Evolutionary conservation across 2,329 filamentous ascomycete genomes (phyloP), one percentile per base, ranked within the genome.

Genomic region (Fusarium compactum): DNA sequence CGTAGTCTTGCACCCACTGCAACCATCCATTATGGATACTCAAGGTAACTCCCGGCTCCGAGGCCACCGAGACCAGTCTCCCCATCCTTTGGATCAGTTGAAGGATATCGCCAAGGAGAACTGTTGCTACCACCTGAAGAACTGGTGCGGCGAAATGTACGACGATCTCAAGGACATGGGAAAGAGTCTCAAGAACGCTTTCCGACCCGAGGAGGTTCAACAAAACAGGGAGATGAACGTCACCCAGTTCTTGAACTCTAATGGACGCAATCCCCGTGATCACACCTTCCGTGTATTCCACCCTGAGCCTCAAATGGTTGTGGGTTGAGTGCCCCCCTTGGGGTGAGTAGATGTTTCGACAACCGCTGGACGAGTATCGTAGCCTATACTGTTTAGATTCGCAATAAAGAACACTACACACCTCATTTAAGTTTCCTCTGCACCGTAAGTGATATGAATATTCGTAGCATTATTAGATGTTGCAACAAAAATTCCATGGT

Each of bases 331-430:
- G 14, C 22, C 38, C 27, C 44, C 27, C 40, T 34, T 24, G 48
- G 34, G 55, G 40, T 53, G 9, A 67, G 60, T 48, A 62, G 45
- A 30, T 34, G 20, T 67, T 55, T 54, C 34, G 56, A 46, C 25
- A 30, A 52, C 29, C 11, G 32, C 38, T 46, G 22, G 41, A 30
- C 16, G 24, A 53, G 50, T 29, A 40, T 62, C 16, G 15, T 51
- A 55, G 52, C 16, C 44, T 38, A 24, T 16, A 55, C 43, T 8
- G n/a, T 25, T 46, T 20, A 41, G 22, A 22, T 30, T 27, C 16
- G 2, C 25, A 48, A 24, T 9, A 45, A 47, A 45, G 38, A 30
- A 30, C 20, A 22, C 65, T 66, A 27, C 10, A 43, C 6, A 32
- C 15, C 48, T 51, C 48, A 46, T 20, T 14, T 8, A 18, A 38